These are phyloP conservation scores for Cyclanthera cordifolia DNA, from an alignment of 306 rosid species.

Conservation along the genomic window DNA sequence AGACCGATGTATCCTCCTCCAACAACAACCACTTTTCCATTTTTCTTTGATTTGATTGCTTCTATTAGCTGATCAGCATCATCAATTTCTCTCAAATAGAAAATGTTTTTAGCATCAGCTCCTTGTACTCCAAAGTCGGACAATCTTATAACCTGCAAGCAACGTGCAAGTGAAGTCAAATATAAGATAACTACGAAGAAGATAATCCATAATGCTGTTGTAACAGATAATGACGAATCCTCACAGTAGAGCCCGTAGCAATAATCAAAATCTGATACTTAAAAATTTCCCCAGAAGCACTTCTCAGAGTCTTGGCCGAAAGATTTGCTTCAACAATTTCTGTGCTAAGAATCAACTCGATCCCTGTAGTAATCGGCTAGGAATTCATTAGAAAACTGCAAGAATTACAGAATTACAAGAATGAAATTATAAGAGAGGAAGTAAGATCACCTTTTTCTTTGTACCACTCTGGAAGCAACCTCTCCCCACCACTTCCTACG, in stretches of 20 bases:
- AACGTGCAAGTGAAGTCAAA: background rate
- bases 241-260: conserved; percentile 87
- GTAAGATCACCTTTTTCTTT: conserved; percentile 50
- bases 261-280: conserved; percentile 58
- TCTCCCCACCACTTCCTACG: conserved; percentile 95
- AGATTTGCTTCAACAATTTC: conserved; percentile 79
- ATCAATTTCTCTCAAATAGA: conserved; percentile 82
- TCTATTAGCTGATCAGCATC: conserved; percentile 76
- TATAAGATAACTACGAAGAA: background rate
- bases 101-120: conserved; percentile 90
- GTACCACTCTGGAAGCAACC: conserved; percentile 86
- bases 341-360: conserved; percentile 65
- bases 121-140: conserved; percentile 87
- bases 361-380: conserved; percentile 45
- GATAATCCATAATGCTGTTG: background rate
- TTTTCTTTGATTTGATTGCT: conserved; percentile 63
- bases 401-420: background rate
- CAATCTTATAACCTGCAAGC: conserved; percentile 63
- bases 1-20: conserved; percentile 97
- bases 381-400: background rate
- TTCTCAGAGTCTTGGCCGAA: conserved; percentile 52
- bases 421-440: background rate
- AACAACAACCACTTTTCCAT: conserved; percentile 82
- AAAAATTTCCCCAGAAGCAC: conserved; percentile 56
- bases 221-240: conserved; percentile 5